Evolutionary conservation across 371 early-diverging fungal species (phyloP).

Genomic region (Mortierella sp.): DNA sequence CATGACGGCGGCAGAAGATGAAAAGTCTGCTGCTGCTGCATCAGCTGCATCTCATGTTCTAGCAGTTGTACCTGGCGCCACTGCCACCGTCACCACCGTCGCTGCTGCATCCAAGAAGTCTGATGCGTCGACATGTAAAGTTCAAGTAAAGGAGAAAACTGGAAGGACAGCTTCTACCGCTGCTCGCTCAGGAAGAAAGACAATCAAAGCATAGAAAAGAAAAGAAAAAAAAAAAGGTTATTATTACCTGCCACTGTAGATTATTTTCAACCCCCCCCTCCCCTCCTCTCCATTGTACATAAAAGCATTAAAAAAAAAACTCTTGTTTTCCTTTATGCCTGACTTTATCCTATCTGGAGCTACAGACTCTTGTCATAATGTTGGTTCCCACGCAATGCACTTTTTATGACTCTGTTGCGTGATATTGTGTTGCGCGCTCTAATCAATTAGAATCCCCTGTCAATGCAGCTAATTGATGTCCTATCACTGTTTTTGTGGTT

Average conservation of each 20-base stretch:
- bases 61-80: not conserved
- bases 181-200: slow-evolving; percentile 7
- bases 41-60: not conserved
- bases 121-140: not conserved
- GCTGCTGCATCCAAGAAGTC: not conserved
- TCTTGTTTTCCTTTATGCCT: not conserved
- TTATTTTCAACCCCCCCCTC: not conserved
- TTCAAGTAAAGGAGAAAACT: not conserved
- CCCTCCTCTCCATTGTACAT: not conserved
- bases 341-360: no score
- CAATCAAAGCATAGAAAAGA: slow-evolving; percentile 7
- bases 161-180: not conserved
- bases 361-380: no score
- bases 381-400: no score
- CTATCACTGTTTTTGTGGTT: no score
- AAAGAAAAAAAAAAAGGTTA: no score
- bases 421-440: no score
- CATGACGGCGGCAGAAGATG: slow-evolving; percentile 52
- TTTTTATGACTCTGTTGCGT: no score
- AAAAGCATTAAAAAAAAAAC: not conserved
- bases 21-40: slow-evolving; percentile 14
- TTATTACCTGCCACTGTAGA: not conserved
- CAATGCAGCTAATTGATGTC: no score
- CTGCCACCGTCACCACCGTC: not conserved
- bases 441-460: no score